Conservation (phyloP, 352 stramenopile genomes). For the Globisporangium canariense region DNA sequence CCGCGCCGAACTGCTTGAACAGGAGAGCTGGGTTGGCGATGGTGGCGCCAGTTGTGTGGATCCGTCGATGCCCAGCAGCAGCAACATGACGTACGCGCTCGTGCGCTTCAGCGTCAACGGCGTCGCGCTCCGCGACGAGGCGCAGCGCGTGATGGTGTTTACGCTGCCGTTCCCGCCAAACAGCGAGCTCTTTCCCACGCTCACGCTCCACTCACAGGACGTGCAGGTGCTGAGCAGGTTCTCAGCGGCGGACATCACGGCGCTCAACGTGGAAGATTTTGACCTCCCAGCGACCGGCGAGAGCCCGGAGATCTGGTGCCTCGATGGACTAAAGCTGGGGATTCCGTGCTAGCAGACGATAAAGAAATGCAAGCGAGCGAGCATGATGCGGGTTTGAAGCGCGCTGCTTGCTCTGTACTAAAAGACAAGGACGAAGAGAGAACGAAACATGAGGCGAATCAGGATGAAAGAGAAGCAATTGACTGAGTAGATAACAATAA, state of each 20-base stretch:
- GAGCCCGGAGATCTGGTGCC: constrained; percentile 57
- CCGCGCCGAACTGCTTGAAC: constrained; percentile 21
- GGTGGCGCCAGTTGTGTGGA: constrained; percentile 2
- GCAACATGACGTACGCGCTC: constrained; percentile 26
- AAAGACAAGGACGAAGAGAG: neutral
- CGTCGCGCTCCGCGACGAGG: constrained; percentile 49
- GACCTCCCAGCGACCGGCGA: constrained; percentile 26
- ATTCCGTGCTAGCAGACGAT: constrained; percentile 13
- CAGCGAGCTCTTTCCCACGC: constrained; percentile 76
- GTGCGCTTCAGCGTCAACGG: constrained; percentile 79
- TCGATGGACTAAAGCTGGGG: constrained; percentile 54
- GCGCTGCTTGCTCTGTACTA: neutral
- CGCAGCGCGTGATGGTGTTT: constrained; percentile 55
- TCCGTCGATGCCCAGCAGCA: constrained; percentile 3
- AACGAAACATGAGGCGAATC: neutral
- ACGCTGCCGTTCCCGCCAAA: constrained; percentile 49
- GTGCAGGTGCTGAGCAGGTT: constrained; percentile 77
- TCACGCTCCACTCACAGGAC: constrained; percentile 82
- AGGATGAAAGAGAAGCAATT: constrained; percentile 6
- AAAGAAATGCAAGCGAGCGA: neutral
- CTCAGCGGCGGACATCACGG: constrained; percentile 63
- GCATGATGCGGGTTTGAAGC: neutral
- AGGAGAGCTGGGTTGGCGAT: constrained; percentile 6
- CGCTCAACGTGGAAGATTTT: constrained; percentile 51
- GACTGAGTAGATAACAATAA: constrained; percentile 8